Base-by-base conservation (phyloP, 2,329 filamentous ascomycete genomes). In the Aspergillus quadrilineatus region DNA sequence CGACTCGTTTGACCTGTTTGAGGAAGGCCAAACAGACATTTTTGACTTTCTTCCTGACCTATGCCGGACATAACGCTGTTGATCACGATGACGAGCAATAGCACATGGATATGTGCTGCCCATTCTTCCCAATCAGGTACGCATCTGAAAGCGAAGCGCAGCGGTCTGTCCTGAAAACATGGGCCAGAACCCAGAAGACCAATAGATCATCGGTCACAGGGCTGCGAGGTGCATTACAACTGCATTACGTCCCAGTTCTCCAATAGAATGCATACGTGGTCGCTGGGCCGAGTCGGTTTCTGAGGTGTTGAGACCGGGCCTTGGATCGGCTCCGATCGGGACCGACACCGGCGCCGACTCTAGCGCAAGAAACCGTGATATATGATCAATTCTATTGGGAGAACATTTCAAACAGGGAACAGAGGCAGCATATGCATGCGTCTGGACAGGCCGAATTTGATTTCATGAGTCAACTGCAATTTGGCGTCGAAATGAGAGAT, bases 1-100 rank as follows among this genome's bases (percentile, higher is more conserved):
- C 6, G 70, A 73, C 46, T 73, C 70, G 3, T 73, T 73, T 42
- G 70, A 69, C 5, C 60, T 73, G 7, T 73, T 73, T 30, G 70
- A 73, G 41, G 70, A 73, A 47, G 69, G 67, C 2, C 70, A 73
- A 54, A 71, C 69, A 30, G 70, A 73, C 51, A 66, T 73, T 15
- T 73, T 73, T 58, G 70, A 73, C 51, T 73, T 73, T 54, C 57
- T 73, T 30, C 70, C 70, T 15, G 67, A 67, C 67, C 65, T 30
- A 60, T 71, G 44, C 67, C 69, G 36, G 59, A 41, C 22, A 37
- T 49, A 37, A 50, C 17, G 22, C 22, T 10, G 22, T 17, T 42
- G 39, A 42, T 42, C 39, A 42, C n/a, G 3, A 10, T 42, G 15
- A 42, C 22, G 22, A 22, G 6, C 1, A 9, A 42, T 42, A 22